A percentile compares a stretch with the other conserved stretches of the same genome.
These are phyloP conservation scores for Aspergillus panamensis DNA, from an alignment of 495 filamentous ascomycete genomes.

Conservation along the genomic window DNA sequence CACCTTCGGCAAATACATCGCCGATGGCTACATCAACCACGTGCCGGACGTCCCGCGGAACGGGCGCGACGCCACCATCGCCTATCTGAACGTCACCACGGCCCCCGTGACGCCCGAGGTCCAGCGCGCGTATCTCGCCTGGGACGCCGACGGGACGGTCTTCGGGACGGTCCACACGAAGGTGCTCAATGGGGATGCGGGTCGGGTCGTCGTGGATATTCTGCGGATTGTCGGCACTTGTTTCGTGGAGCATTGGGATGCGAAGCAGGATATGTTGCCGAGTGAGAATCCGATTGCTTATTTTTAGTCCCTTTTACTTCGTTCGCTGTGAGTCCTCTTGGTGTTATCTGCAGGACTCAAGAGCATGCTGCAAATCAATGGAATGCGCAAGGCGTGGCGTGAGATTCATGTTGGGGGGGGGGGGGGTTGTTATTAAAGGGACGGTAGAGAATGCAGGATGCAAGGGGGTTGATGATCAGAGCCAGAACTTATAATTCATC, in stretches of 20 bases:
- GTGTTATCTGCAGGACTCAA: no score
- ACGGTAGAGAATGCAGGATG: no score
- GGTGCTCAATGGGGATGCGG: neutral
- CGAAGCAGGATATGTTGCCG: neutral
- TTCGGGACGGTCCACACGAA: constrained; percentile 2
- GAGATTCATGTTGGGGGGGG: no score
- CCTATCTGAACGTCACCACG: neutral
- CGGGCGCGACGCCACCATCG: neutral
- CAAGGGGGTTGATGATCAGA: no score
- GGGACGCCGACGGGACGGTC: neutral
- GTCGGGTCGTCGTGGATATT: constrained; percentile 2
- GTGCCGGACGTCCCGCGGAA: neutral
- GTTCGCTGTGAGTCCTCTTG: no score
- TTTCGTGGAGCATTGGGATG: constrained; percentile 13
- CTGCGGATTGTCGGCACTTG: constrained; percentile 11
- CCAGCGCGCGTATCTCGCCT: constrained; percentile 3
- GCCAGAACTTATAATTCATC: no score
- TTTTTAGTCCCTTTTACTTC: no score
- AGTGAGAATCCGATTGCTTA: constrained; percentile 7
- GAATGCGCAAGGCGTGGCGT: no score
- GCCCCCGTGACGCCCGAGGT: neutral
- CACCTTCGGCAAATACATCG: neutral
- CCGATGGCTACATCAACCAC: constrained; percentile 8
- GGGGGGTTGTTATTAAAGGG: no score
- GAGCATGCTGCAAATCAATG: no score